Evolutionary conservation across 805 yeast species (phyloP), one percentile per base, ranked within the genome.

Genomic region (Saturnispora zaruensis): DNA sequence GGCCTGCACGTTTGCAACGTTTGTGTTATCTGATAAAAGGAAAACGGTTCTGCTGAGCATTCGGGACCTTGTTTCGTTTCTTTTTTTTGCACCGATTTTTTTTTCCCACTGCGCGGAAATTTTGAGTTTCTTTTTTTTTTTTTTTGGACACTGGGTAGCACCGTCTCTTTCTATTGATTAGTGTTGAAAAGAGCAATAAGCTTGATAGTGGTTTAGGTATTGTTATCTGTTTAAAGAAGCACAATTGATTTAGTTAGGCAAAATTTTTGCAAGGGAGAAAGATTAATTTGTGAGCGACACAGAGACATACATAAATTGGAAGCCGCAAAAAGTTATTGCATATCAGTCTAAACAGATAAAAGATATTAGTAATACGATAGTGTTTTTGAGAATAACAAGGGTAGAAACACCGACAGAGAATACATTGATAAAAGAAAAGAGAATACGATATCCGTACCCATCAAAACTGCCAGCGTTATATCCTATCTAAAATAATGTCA

Each of bases 401-500:
- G 0, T 36, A 18, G 4, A 3, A 18, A 36, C 23, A 36, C 18
- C 16, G 13, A 36, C 16, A n/a, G 20, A 6, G 13, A 36, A n/a
- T 8, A 6, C 4, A n/a, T 16, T 4, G 24, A 28, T 8, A 28
- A 28, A 5, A 3, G n/a, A 28, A 11, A 11, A 13, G 32, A 28
- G 32, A 11, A 28, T 28, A 28, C 2, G 32, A 28, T 8, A 28
- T 11, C 32, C 9, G 30, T 28, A 11, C 13, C 9, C 11, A 28
- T 28, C 32, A 28, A 8, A 28, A 36, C 24, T 20, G n/a, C 2
- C 13, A n/a, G 11, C 40, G 13, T 21, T n/a, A 20, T 34, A 32
- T 16, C 26, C 16, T 21, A 14, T 45, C 21, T 6, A 5, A 14
- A n/a, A 20, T 9, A 28, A 59, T 59, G 62, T 55, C 62, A 5